Percentiles rank a stretch among this genome's conserved stretches.
These are phyloP conservation scores for Phytophthora crassamura DNA, from an alignment of 352 stramenopile species.

Conservation along the genomic window DNA sequence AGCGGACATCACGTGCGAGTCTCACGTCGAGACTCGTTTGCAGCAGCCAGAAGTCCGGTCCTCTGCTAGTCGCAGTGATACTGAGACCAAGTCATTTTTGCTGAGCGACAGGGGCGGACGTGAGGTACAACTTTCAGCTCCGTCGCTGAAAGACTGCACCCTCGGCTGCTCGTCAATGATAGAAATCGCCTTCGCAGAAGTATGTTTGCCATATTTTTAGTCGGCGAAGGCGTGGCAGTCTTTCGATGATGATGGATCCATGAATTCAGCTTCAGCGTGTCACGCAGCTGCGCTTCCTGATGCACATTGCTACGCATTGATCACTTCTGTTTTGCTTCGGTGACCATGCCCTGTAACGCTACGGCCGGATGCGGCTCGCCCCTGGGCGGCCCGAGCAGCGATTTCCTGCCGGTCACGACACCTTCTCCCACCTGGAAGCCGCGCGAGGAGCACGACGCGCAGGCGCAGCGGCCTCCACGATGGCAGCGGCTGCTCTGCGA, in stretches of 20 bases:
- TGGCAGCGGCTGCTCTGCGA: slow-evolving; percentile 27
- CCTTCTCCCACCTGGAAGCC: slow-evolving; percentile 28
- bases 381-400: slow-evolving; percentile 7
- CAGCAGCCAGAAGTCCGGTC: no score
- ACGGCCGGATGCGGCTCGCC: not conserved
- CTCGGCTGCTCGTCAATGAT: no score
- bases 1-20: no score
- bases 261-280: no score
- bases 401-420: slow-evolving; percentile 28
- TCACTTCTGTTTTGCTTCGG: slow-evolving; percentile 16
- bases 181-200: no score
- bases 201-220: not conserved
- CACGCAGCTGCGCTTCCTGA: slow-evolving; percentile 24
- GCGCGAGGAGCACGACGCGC: slow-evolving; percentile 22
- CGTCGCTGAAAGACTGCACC: no score
- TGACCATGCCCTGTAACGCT: slow-evolving; percentile 15
- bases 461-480: slow-evolving; percentile 11
- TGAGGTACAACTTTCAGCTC: no score
- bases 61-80: no score
- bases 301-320: not conserved
- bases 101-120: not conserved
- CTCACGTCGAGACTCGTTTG: no score
- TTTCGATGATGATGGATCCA: no score
- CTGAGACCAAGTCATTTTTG: not conserved
- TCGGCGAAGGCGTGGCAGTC: not conserved